These are phyloP conservation scores for Physcomitrium patens DNA, from an alignment of 225 moss, liverwort and hornwort genomes.

Conservation along the genomic window DNA sequence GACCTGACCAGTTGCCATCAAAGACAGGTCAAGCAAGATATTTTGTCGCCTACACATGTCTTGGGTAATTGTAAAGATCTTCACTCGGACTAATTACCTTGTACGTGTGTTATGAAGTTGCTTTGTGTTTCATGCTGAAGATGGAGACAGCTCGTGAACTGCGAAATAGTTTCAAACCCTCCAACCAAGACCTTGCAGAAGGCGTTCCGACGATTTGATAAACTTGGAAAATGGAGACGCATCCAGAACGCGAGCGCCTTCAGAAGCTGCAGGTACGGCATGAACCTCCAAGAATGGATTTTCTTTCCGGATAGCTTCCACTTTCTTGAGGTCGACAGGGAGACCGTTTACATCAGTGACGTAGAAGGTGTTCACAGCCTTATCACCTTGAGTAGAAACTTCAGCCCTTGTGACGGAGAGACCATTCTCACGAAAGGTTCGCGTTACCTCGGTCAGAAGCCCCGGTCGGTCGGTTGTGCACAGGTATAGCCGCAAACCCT, in stretches of 20 bases:
- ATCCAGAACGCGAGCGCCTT: constrained; percentile 34
- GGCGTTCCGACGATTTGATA: constrained; percentile 54
- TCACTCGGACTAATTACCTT: constrained; percentile 29
- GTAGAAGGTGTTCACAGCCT: constrained; percentile 67
- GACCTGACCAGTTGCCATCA: constrained; percentile 2
- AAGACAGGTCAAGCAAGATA: constrained; percentile 20
- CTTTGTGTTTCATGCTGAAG: constrained; percentile 20
- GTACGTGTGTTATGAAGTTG: constrained; percentile 8
- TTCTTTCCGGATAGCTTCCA: constrained; percentile 54
- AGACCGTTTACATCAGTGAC: constrained; percentile 56
- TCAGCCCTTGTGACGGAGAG: constrained; percentile 67
- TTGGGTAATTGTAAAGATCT: constrained; percentile 21
- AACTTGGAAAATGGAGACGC: constrained; percentile 57
- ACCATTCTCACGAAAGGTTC: constrained; percentile 62
- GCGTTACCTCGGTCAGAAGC: constrained; percentile 64
- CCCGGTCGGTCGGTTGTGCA: constrained; percentile 62
- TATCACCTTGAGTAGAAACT: constrained; percentile 57
- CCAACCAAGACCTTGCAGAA: constrained; percentile 67
- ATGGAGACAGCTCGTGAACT: constrained; percentile 13
- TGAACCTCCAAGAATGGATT: constrained; percentile 51
- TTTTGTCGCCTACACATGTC: constrained; percentile 19
- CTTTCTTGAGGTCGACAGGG: constrained; percentile 58
- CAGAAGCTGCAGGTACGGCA: constrained; percentile 38
- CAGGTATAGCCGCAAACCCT: constrained; percentile 64
- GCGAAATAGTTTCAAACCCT: constrained; percentile 31